phyloP scores from a whole-genome alignment of 495 filamentous ascomycete species.

The Evansstolkia leycettana region DNA sequence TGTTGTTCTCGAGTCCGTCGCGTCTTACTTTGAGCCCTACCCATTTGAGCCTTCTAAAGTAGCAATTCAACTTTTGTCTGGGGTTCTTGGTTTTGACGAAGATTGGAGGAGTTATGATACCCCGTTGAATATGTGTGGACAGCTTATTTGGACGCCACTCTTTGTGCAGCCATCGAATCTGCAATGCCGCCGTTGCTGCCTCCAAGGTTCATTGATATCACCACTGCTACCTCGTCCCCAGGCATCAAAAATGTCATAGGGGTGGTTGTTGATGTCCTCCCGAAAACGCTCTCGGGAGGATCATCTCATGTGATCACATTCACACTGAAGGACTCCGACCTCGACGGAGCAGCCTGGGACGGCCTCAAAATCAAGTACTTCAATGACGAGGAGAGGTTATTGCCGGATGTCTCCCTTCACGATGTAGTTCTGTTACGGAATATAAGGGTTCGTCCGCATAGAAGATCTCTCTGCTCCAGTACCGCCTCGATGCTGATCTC shows the following conservation, averaged over 20 bases:
- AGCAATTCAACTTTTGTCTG: too few relatives aligned
- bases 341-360: constrained; percentile 19
- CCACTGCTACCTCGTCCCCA: constrained; percentile 18
- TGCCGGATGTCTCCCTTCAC: constrained; percentile 27
- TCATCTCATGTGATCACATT: constrained; percentile 33
- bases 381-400: constrained; percentile 17
- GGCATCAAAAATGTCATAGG: constrained; percentile 31
- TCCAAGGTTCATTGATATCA: constrained; percentile 20
- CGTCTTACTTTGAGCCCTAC: not conserved
- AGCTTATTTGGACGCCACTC: too few relatives aligned
- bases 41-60: too few relatives aligned
- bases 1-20: not conserved
- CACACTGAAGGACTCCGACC: constrained; percentile 32
- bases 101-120: too few relatives aligned
- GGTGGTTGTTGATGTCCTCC: constrained; percentile 33
- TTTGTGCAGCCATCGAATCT: too few relatives aligned
- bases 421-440: constrained; percentile 37
- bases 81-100: too few relatives aligned
- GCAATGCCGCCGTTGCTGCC: constrained; percentile 7
- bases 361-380: constrained; percentile 42
- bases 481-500: constrained; percentile 7
- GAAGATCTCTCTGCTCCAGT: too few relatives aligned
- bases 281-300: constrained; percentile 14
- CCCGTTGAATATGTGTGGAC: too few relatives aligned
- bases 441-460: constrained; percentile 20